A percentile compares a stretch with the other conserved stretches of the same genome.
phyloP scores from a whole-genome alignment of 768 basidiomycete genomes.

The Lentinula edodes region DNA sequence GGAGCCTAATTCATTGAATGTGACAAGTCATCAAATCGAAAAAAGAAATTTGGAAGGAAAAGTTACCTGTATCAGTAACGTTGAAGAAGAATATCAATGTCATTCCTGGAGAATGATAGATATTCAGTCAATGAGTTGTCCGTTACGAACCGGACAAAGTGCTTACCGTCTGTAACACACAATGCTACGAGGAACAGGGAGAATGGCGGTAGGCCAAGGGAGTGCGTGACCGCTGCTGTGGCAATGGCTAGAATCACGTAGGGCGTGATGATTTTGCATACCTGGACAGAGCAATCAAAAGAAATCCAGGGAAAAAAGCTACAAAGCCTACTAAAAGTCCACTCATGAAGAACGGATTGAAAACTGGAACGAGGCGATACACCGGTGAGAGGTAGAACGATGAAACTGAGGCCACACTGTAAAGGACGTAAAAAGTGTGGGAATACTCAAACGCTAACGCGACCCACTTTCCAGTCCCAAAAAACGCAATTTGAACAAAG shows the following conservation, averaged over 20 bases:
- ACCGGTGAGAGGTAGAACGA: constrained; percentile 88
- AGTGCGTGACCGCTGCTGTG: constrained; percentile 64
- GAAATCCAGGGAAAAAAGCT: neutral
- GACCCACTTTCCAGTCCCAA: constrained; percentile 78
- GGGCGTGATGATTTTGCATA: constrained; percentile 80
- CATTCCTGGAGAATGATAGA: constrained; percentile 48
- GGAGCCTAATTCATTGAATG: constrained; percentile 40
- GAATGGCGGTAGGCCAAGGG: constrained; percentile 68
- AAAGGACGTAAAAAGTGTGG: neutral
- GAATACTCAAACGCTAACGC: neutral
- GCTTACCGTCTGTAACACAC: constrained; percentile 63
- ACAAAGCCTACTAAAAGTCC: constrained; percentile 48
- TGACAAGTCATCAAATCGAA: constrained; percentile 1
- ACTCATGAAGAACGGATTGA: constrained; percentile 83
- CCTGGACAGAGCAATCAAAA: constrained; percentile 26
- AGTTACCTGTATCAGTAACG: constrained; percentile 70
- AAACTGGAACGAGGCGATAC: constrained; percentile 80
- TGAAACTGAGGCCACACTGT: constrained; percentile 80
- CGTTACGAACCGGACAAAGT: constrained; percentile 8
- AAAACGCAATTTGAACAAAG: constrained; percentile 84
- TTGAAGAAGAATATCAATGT: constrained; percentile 80
- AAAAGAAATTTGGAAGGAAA: neutral
- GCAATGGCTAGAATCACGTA: constrained; percentile 70
- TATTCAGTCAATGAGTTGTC: neutral
- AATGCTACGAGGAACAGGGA: constrained; percentile 76